Evolutionary conservation across 2,329 filamentous ascomycete species (phyloP).

Genomic region (Chrysoporthe puriensis): DNA sequence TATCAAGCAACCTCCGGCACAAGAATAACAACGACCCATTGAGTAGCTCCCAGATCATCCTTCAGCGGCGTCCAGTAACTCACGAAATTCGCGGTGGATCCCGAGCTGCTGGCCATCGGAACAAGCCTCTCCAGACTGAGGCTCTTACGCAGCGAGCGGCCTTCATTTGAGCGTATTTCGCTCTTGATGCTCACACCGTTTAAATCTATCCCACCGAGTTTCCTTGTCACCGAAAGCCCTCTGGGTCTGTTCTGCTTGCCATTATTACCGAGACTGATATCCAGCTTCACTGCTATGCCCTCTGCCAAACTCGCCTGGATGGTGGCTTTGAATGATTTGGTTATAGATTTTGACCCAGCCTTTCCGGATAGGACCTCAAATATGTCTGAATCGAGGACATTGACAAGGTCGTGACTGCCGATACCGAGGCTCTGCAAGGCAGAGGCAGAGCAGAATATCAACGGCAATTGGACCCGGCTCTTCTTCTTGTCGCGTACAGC

Average conservation of each 20-base stretch:
- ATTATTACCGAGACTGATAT: slow-evolving; percentile 12
- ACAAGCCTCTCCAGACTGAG: slow-evolving; percentile 21
- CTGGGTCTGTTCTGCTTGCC: neutral
- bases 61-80: slow-evolving; percentile 27
- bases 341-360: slow-evolving; percentile 17
- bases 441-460: slow-evolving; percentile 20
- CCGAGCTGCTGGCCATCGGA: neutral
- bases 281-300: slow-evolving; percentile 17
- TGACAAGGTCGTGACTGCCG: slow-evolving; percentile 5
- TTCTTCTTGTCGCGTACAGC: slow-evolving; percentile 11
- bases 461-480: neutral
- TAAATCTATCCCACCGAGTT: neutral
- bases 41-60: slow-evolving; percentile 2
- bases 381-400: slow-evolving; percentile 15
- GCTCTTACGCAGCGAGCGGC: slow-evolving; percentile 10
- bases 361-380: slow-evolving; percentile 22
- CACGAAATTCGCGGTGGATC: slow-evolving; percentile 1
- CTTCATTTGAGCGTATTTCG: neutral
- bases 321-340: slow-evolving; percentile 16
- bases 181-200: neutral
- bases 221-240: slow-evolving; percentile 18
- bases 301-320: slow-evolving; percentile 17
- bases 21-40: slow-evolving; percentile 22
- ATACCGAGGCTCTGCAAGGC: slow-evolving; percentile 14
- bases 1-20: slow-evolving; percentile 19